These are phyloP conservation scores for Fusarium neocosmosporiellum DNA, from an alignment of 2,329 filamentous ascomycete species.

Conservation along the genomic window DNA sequence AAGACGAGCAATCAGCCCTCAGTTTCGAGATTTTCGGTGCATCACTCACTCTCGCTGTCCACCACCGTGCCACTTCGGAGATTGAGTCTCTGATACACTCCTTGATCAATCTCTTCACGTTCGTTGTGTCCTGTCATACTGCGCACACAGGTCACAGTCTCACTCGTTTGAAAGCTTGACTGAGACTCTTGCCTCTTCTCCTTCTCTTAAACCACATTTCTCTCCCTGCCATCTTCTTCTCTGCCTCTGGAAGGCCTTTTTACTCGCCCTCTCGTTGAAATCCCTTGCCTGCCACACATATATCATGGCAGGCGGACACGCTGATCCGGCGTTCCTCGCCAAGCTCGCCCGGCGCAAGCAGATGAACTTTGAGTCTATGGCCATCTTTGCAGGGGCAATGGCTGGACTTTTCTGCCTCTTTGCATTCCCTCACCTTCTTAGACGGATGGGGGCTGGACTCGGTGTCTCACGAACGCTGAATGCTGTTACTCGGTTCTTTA, in stretches of 20 bases:
- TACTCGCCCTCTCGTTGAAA: not conserved
- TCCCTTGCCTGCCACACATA: not conserved
- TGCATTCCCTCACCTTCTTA: conserved; percentile 21
- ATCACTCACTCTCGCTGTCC: conserved; percentile 13
- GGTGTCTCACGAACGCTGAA: conserved; percentile 24
- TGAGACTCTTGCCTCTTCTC: not conserved
- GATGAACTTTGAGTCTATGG: conserved; percentile 43
- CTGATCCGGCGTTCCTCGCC: conserved; percentile 31
- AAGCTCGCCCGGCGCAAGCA: conserved; percentile 37
- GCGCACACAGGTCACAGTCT: conserved; percentile 15
- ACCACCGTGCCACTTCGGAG: conserved; percentile 25
- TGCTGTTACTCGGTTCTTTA: conserved; percentile 16
- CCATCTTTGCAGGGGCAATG: conserved; percentile 35
- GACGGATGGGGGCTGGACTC: conserved; percentile 17
- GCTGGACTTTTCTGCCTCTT: conserved; percentile 25
- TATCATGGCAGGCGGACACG: conserved; percentile 32
- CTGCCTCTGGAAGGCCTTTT: not conserved
- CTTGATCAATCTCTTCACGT: conserved; percentile 24
- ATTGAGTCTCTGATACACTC: conserved; percentile 25
- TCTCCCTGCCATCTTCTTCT: not conserved
- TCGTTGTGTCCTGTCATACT: conserved; percentile 31
- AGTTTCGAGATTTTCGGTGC: conserved; percentile 6
- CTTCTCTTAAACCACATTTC: not conserved
- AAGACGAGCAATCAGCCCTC: not conserved
- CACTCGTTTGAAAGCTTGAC: conserved; percentile 21